Conservation (phyloP, 257 asterid genomes). For the Handroanthus guayacan region DNA sequence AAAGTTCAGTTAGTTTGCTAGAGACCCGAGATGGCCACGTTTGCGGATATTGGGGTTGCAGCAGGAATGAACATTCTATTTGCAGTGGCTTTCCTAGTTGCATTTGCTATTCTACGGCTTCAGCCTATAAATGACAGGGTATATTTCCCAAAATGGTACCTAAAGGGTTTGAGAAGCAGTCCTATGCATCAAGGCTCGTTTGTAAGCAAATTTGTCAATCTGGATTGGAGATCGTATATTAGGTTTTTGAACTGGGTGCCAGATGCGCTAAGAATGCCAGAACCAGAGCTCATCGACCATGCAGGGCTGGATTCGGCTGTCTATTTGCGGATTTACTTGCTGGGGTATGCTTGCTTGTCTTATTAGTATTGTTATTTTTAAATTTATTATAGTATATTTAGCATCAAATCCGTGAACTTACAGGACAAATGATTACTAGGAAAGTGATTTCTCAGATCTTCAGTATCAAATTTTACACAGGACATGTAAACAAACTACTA, state of each 20-base stretch:
- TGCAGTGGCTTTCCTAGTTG: conserved; percentile 74
- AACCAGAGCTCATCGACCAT: conserved; percentile 91
- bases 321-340: conserved; percentile 89
- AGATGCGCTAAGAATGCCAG: conserved; percentile 96
- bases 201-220: conserved; percentile 67
- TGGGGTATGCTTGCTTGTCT: conserved; percentile 66
- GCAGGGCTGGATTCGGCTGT: conserved; percentile 97
- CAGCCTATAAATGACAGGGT: conserved; percentile 97
- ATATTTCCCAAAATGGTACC: conserved; percentile 97
- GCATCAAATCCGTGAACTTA: neutral
- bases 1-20: conserved; percentile 25
- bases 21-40: conserved; percentile 75
- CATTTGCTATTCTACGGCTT: conserved; percentile 84
- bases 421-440: neutral
- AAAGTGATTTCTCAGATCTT: neutral
- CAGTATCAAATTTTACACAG: neutral
- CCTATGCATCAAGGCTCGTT: conserved; percentile 73
- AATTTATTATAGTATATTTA: neutral
- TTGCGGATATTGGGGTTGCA: conserved; percentile 87
- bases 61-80: conserved; percentile 80
- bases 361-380: conserved; percentile 2
- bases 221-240: conserved; percentile 90
- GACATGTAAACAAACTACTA: neutral
- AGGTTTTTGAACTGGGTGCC: conserved; percentile 94
- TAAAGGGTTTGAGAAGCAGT: conserved; percentile 88